Evolutionary conservation across 1,284 basidiomycete species (phyloP), one percentile per base, ranked within the genome.

Genomic region (Puccinia triticina): DNA sequence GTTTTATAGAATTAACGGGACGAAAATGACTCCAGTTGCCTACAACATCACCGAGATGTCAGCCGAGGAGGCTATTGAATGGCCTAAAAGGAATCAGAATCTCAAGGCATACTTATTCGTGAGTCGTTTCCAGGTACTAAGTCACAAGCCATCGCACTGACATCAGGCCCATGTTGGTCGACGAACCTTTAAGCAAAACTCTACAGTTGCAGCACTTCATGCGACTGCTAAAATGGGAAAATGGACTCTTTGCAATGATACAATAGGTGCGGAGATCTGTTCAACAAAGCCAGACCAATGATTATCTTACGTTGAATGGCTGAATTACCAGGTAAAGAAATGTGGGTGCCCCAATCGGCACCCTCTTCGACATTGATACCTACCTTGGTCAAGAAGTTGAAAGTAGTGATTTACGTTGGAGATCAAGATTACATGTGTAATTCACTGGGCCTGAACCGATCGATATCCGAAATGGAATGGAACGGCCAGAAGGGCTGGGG

Each of bases 401-500:
- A 92, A 0, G 90, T 98, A 23, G 86, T 99, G 85, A 89, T 99
- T 72, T 99, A 97, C 85, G 95, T 92, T 0, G 96, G 96, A 18
- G 95, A 96, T 86, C 93, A 98, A 87, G 96, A 99, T 87, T 89
- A 96, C 73, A 97, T 99, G 84, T 99, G 95, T 89, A 84, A 77
- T 23, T 23, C 26, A 29, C 7, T 46, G 57, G 76, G 64, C 11
- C 29, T 83, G 40, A n/a, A 83, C 32, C 67, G 77, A 67, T 79
- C 71, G 26, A 78, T 83, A 16, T 61, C 59, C 50, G 72, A 48
- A n/a, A 21, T 73, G 61, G 61, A 64, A 69, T 67, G 72, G 67
- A 48, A 55, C 72, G 74, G 32, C 29, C 40, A 53, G 57, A 78
- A 85, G 95, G 93, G 92, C 90, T 80, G 91, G 92, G 8, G 90